Conservation (phyloP, 1,139 yeast species). For the Yamadazyma triangularis region DNA sequence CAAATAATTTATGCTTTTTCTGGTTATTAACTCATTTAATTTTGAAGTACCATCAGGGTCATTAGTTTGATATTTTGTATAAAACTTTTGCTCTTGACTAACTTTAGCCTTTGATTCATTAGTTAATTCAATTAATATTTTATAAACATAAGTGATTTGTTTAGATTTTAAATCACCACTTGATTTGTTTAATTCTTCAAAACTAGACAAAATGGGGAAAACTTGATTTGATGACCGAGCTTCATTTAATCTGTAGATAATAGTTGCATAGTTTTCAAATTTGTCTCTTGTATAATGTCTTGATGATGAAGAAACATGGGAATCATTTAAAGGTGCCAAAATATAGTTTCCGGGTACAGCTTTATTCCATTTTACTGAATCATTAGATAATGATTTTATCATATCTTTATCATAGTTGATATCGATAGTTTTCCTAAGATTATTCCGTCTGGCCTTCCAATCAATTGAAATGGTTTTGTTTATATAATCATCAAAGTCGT, state of each 20-base stretch:
- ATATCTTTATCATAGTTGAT: background rate
- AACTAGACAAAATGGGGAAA: conserved; percentile 49
- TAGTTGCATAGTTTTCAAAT: conserved; percentile 70
- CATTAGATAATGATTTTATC: conserved; percentile 3
- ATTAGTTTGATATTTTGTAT: conserved; percentile 25
- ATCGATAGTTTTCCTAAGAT: conserved; percentile 67
- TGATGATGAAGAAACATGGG: conserved; percentile 15
- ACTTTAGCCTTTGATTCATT: conserved; percentile 32
- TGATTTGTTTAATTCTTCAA: conserved; percentile 49
- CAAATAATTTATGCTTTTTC: conserved; percentile 56
- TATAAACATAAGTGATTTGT: conserved; percentile 64
- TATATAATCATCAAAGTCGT: conserved; percentile 77
- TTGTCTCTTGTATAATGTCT: conserved; percentile 47
- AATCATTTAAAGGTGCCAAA: conserved; percentile 27
- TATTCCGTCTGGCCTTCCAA: conserved; percentile 77
- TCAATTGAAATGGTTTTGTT: conserved; percentile 71
- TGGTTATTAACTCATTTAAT: conserved; percentile 48
- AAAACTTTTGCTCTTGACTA: conserved; percentile 46
- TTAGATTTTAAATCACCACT: conserved; percentile 54
- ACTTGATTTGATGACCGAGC: conserved; percentile 50
- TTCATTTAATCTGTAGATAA: conserved; percentile 66
- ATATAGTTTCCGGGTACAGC: conserved; percentile 33
- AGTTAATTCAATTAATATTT: conserved; percentile 44
- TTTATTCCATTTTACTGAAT: conserved; percentile 26
- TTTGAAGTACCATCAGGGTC: conserved; percentile 6